Base-by-base conservation (phyloP, 768 basidiomycete species). In the Boletus subcaerulescens region DNA sequence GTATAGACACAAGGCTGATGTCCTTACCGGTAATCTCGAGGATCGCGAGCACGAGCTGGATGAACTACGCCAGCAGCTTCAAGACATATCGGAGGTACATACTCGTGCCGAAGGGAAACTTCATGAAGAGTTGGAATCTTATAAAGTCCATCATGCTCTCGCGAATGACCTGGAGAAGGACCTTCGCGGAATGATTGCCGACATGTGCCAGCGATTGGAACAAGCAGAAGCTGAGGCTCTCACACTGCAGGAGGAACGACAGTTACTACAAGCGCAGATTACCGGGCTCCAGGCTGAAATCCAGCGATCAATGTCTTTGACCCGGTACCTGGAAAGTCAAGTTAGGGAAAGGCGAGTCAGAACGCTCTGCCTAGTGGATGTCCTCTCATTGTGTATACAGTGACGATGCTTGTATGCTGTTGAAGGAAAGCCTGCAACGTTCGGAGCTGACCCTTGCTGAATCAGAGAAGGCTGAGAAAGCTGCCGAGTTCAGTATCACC, bases 401-500 rank as follows among this genome's bases (percentile, higher is more conserved):
- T 41, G 81, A 86, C 60, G 69, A 71, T 18, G 68, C 76, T 29
- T 70, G 80, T 32, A 53, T 65, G 4, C 59, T 43, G 55, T 77
- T 68, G 73, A 74, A 66, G 70, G 61, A 60, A 65, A 81, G 57
- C 58, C 77, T 67, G 67, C 78, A 69, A 41, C 71, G 70, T 44
- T 65, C 73, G 29, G 77, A 75, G 43, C 62, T 71, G 50, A 77
- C 80, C 48, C 67, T 84, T 20, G 73, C 77, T n/a, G 76, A 71
- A 41, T 76, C 79, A 26, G 83, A 88, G 60, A 83, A 85, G 62
- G 71, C 76, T 8, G 74, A 77, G 35, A 85, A 85, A 61, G 74
- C 80, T 11, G 82, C 85, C 0, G 84, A 90, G 64, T 79, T 88
- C 50, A 83, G 83, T 53, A 76, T 89, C 48, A 80, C 81, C 48